phyloP scores from a whole-genome alignment of 352 stramenopile genomes.

The Pythium rishiriense region DNA sequence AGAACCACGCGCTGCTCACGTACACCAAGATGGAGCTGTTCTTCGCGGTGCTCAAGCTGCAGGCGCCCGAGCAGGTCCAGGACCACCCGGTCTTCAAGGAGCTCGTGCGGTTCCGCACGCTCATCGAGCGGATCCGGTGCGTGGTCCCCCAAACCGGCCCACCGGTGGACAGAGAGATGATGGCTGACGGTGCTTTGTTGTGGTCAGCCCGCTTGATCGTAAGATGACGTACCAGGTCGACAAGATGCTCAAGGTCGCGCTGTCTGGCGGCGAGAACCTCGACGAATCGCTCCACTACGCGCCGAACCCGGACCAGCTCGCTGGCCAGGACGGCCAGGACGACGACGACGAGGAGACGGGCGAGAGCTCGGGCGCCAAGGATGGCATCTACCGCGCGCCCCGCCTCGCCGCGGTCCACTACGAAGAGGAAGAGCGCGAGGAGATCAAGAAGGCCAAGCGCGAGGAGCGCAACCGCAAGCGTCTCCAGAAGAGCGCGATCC shows the following conservation, averaged over 20 bases:
- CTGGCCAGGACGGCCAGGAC: conserved; percentile 48
- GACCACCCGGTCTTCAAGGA: conserved; percentile 86
- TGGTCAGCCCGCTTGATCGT: conserved; percentile 62
- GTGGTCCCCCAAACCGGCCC: too few relatives aligned
- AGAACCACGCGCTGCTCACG: conserved; percentile 84
- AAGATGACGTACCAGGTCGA: conserved; percentile 92
- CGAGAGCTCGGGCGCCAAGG: conserved; percentile 34
- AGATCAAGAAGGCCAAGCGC: conserved; percentile 80
- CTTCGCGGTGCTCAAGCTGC: conserved; percentile 82
- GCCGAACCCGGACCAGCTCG: conserved; percentile 74
- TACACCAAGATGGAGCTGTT: conserved; percentile 90
- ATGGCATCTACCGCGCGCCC: conserved; percentile 77
- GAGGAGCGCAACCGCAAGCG: conserved; percentile 80
- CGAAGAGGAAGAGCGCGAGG: conserved; percentile 79
- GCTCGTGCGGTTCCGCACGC: conserved; percentile 78
- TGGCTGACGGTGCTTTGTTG: neutral
- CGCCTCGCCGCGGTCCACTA: conserved; percentile 80
- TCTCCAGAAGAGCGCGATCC: conserved; percentile 81
- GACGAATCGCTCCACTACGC: conserved; percentile 82
- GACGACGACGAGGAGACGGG: conserved; percentile 45
- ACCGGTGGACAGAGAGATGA: too few relatives aligned
- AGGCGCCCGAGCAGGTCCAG: conserved; percentile 66
- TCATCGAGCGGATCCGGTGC: conserved; percentile 82
- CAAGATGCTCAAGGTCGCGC: conserved; percentile 88
- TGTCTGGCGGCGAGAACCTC: conserved; percentile 67